Conservation (phyloP, 2,329 filamentous ascomycete genomes). For the Ophiocordyceps robertsii region DNA sequence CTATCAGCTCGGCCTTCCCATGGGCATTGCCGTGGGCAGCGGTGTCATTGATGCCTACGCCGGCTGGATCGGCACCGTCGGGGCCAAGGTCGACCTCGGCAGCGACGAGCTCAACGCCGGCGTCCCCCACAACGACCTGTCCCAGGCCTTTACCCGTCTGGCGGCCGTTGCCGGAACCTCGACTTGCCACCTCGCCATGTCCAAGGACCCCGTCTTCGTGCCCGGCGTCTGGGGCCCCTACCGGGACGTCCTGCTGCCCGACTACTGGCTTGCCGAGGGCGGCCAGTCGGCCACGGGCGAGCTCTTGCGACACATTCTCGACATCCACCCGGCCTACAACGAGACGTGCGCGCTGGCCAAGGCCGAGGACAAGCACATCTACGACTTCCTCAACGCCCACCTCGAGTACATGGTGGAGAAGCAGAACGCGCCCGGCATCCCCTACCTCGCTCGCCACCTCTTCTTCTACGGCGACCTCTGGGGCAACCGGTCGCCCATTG, state of each 20-base stretch:
- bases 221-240: conserved; percentile 96
- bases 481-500: conserved; percentile 89
- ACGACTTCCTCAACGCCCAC: conserved; percentile 86
- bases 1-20: conserved; percentile 66
- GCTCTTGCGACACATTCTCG: conserved; percentile 83
- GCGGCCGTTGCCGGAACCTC: conserved; percentile 94
- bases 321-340: conserved; percentile 84
- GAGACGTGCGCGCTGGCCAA: conserved; percentile 68
- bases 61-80: conserved; percentile 98
- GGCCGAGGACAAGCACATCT: conserved; percentile 77
- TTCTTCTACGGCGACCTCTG: conserved; percentile 99
- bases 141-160: conserved; percentile 82
- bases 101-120: conserved; percentile 51
- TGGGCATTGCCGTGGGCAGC: conserved; percentile 84
- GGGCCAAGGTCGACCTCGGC: conserved; percentile 74
- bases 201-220: conserved; percentile 82
- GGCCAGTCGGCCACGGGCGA: conserved; percentile 95
- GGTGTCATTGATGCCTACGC: conserved; percentile 98
- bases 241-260: conserved; percentile 80
- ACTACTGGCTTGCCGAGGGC: conserved; percentile 94
- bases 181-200: conserved; percentile 95
- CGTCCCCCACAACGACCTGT: conserved; percentile 67
- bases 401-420: conserved; percentile 63
- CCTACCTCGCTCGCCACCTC: conserved; percentile 81
- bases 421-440: conserved; percentile 58